Evolutionary conservation across 2,329 filamentous ascomycete species (phyloP), one percentile per base, ranked within the genome.

Genomic region (Tothia fuscella): DNA sequence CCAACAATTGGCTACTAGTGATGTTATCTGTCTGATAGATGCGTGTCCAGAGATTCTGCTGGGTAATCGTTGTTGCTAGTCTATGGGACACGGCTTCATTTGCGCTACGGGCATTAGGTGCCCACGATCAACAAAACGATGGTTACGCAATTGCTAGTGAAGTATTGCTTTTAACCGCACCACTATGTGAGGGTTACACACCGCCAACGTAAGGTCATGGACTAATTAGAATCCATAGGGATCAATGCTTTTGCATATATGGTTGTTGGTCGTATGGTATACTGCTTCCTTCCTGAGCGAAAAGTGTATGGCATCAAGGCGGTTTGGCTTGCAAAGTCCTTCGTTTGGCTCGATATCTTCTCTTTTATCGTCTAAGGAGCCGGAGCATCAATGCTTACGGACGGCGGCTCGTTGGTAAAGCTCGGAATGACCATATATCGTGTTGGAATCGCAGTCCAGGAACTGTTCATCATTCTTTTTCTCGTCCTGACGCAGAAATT

Each of bases 311-410:
- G 53, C 2, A 53, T 67, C 44, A 56, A 61, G 16, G 61, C 63
- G 1, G 51, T 50, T 6, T 53, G 54, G 13, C 56, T 66, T n/a
- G 62, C 56, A 3, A 55, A 54, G 19, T 56, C 62, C 44, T 70
- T 69, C 38, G 65, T 70, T 14, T 55, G 56, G 43, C 56, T 66
- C 5, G 66, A 70, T 44, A 55, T 69, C n/a, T n/a, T n/a, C n/a
- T n/a, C n/a, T n/a, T n/a, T n/a, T n/a, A n/a, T n/a, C n/a, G n/a
- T n/a, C n/a, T n/a, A n/a, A n/a, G n/a, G n/a, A n/a, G n/a, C n/a
- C n/a, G n/a, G n/a, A n/a, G n/a, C n/a, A n/a, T n/a, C n/a, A n/a
- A n/a, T n/a, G n/a, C n/a, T n/a, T n/a, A n/a, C n/a, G n/a, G n/a
- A n/a, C n/a, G n/a, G n/a, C n/a, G n/a, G n/a, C n/a, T n/a, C n/a